phyloP scores from a whole-genome alignment of 306 rosid genomes.

The Mucuna pruriens region DNA sequence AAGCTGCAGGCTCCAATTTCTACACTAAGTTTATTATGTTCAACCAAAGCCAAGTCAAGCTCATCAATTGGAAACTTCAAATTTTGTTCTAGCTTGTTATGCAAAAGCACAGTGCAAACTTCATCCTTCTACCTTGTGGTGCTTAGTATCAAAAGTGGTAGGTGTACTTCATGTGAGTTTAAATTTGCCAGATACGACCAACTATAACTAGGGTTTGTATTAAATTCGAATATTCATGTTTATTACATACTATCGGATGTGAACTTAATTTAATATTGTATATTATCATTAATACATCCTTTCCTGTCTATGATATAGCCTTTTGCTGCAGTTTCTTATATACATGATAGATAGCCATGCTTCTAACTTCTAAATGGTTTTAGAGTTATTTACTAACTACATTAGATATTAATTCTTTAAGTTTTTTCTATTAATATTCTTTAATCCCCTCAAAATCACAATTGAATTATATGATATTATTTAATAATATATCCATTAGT shows the following conservation, averaged over 20 bases:
- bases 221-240: background rate
- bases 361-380: background rate
- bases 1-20: slow-evolving; percentile 47
- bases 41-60: slow-evolving; percentile 32
- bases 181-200: slow-evolving; percentile 1
- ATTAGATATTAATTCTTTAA: background rate
- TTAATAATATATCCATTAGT: background rate
- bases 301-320: background rate
- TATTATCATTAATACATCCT: background rate
- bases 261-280: background rate
- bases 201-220: slow-evolving; percentile 44
- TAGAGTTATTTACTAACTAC: background rate
- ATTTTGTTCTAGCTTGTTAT: slow-evolving; percentile 24
- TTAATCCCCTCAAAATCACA: background rate
- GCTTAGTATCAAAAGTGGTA: background rate
- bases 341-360: background rate
- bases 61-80: slow-evolving; percentile 36
- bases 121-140: slow-evolving; percentile 31
- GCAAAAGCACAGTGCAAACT: slow-evolving; percentile 19
- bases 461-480: background rate
- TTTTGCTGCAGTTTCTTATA: slow-evolving; percentile 9
- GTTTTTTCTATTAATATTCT: background rate
- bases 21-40: slow-evolving; percentile 42
- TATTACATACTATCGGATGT: slow-evolving; percentile 18
- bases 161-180: slow-evolving; percentile 34